A percentile compares a stretch with the other conserved stretches of the same genome.
Conservation (phyloP, 805 yeast species). For the Dipodascus albidus region DNA sequence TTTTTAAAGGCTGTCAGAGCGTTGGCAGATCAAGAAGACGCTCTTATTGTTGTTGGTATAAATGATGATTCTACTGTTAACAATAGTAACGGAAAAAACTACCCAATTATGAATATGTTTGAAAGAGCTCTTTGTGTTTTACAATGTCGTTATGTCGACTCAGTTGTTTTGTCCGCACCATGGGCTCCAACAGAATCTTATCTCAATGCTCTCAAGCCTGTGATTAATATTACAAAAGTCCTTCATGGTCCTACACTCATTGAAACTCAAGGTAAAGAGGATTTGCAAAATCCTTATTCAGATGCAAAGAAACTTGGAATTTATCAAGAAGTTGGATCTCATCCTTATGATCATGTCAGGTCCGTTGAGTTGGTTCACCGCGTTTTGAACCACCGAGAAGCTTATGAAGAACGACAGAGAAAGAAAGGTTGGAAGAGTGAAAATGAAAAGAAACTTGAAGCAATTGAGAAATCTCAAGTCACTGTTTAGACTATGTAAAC, state of each 20-base stretch:
- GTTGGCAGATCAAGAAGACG: slow-evolving; percentile 27
- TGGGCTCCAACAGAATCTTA: slow-evolving; percentile 34
- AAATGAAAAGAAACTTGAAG: slow-evolving; percentile 29
- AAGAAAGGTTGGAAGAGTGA: slow-evolving; percentile 76
- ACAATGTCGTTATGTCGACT: slow-evolving; percentile 79
- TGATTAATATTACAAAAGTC: slow-evolving; percentile 30
- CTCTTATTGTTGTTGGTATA: slow-evolving; percentile 55
- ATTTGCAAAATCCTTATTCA: slow-evolving; percentile 27
- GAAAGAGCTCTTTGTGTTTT: slow-evolving; percentile 82
- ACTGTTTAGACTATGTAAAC: neutral
- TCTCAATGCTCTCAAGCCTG: slow-evolving; percentile 26
- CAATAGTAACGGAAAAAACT: slow-evolving; percentile 45
- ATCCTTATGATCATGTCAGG: slow-evolving; percentile 52
- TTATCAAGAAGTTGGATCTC: slow-evolving; percentile 36
- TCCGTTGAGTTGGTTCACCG: slow-evolving; percentile 65
- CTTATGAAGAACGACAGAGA: slow-evolving; percentile 77
- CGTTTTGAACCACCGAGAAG: slow-evolving; percentile 52
- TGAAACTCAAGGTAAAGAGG: slow-evolving; percentile 21
- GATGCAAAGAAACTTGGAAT: slow-evolving; percentile 26
- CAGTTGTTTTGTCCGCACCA: slow-evolving; percentile 63
- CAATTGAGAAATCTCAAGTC: slow-evolving; percentile 11
- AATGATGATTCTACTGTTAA: slow-evolving; percentile 48
- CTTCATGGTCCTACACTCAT: slow-evolving; percentile 49
- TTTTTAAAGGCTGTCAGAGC: slow-evolving; percentile 42
- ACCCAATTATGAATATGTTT: slow-evolving; percentile 77